Base-by-base conservation (phyloP, 2,329 filamentous ascomycete genomes). In the Alternaria ventricosa region DNA sequence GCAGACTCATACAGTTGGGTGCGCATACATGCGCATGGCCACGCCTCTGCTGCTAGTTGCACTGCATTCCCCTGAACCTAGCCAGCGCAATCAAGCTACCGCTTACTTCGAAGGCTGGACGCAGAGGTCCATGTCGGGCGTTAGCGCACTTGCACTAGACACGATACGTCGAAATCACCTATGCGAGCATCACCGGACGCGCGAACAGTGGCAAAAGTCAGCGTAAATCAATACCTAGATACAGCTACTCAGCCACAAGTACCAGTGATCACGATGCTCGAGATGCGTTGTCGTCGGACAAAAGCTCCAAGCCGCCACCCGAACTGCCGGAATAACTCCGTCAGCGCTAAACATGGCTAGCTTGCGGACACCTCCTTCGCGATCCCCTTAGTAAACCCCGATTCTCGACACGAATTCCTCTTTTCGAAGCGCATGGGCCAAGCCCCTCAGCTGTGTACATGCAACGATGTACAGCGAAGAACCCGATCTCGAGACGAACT, bases 1-100 rank as follows among this genome's bases (percentile, higher is more conserved):
- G n/a, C 56, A 68, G 5, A 62, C 65, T 5, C 43, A 67, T 15
- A 65, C 50, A 15, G 71, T 75, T 30, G 75, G 74, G 1, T 73
- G 69, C 53, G 71, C 74, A 30, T 76, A 73, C 36, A 78, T 76
- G 71, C 71, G 76, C 11, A 75, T 78, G 69, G 71, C 72, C 6
- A 69, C 70, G 8, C 74, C 75, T 18, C 53, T 78, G 2, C 71
- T 75, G 27, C 59, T 76, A 4, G 75, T 79, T 15, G 71, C 72
- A 3, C 51, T 77, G 27, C 68, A 77, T 66, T 66, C 67, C 20
- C 67, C 62, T 9, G 28, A 28, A 28, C 15, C 20, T 12, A 60
- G 46, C 53, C 74, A 76, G 41, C 60, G 66, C 8, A 51, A 50
- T 6, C 30, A 57, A 13, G 71, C 73, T 13, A 60, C 69, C 4